Base-by-base conservation (phyloP, 2,329 filamentous ascomycete genomes). In the Botrytis aclada region DNA sequence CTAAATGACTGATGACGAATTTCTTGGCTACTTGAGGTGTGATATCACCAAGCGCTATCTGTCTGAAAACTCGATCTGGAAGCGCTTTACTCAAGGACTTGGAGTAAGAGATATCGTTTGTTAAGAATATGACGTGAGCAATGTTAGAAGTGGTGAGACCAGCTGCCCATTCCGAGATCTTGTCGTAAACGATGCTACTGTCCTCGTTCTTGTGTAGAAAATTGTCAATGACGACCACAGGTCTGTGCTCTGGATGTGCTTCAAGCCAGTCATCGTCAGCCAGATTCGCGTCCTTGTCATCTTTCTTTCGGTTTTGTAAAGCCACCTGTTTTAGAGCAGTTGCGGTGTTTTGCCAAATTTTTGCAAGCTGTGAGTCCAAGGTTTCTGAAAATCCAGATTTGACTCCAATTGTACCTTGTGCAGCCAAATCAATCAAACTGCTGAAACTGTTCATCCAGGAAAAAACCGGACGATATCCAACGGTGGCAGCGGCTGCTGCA, bases 391-490 rank as follows among this genome's bases (percentile, higher is more conserved):
- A 97, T 12, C 95, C 95, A 9, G 94, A 93, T 83, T 98, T 98
- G 73, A 97, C 93, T 20, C 95, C 95, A 32, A 95, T 97, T 20
- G 96, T 96, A 77, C 95, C 93, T 81, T 98, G 95, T 1, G 96
- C 93, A 34, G 95, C 96, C 54, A 98, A 88, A 78, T 98, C 96
- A 76, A 97, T 86, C 83, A 98, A 89, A 81, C 94, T 97, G 82
- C 93, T 97, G 76, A 98, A 89, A 79, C 90, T 97, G 82, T 98
- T 98, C 83, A 97, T 92, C 93, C 95, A 98, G 0, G 93, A 97
- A 81, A 99, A 99, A 0, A 99, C 90, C 0, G 96, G 96, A 14
- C 93, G 87, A 80, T 98, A 98, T 14, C 96, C 95, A 66, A 98
- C 95, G 76, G 95, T 89, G 1, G 86, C 84, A 0, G 95, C 96